Evolutionary conservation across 352 stramenopile genomes (phyloP).

Genomic region (Pythium dissimile): DNA sequence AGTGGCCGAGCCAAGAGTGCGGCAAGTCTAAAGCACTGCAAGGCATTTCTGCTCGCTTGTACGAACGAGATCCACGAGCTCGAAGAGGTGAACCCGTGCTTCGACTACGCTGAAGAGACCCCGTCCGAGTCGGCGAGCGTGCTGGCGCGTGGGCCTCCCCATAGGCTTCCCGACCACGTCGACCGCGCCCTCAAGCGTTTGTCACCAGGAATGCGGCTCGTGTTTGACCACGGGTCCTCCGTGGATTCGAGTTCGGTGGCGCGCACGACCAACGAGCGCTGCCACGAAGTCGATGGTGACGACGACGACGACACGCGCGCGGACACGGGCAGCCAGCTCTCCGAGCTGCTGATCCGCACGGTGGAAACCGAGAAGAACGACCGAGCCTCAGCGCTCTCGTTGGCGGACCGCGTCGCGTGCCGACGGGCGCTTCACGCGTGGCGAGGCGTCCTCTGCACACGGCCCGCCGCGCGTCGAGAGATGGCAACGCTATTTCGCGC

Average conservation of each 20-base stretch:
- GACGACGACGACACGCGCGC: slow-evolving; percentile 37
- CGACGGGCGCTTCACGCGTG: slow-evolving; percentile 27
- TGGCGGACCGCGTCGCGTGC: slow-evolving; percentile 20
- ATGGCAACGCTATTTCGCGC: slow-evolving; percentile 36
- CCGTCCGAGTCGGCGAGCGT: slow-evolving; percentile 14
- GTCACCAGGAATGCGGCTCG: background rate
- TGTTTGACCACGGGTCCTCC: slow-evolving; percentile 52
- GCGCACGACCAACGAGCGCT: slow-evolving; percentile 20
- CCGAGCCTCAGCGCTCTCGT: background rate
- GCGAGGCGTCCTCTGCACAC: slow-evolving; percentile 16
- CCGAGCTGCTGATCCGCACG: slow-evolving; percentile 43
- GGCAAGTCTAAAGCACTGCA: slow-evolving; percentile 51
- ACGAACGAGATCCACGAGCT: slow-evolving; percentile 81
- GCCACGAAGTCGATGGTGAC: background rate
- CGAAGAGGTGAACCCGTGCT: slow-evolving; percentile 57
- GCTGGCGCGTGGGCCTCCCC: no score
- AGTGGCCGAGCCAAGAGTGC: slow-evolving; percentile 40
- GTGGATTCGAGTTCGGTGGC: background rate
- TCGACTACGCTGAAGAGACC: slow-evolving; percentile 72
- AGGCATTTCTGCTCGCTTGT: slow-evolving; percentile 67
- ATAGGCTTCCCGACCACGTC: no score
- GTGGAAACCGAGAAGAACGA: slow-evolving; percentile 26
- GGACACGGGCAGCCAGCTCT: slow-evolving; percentile 58
- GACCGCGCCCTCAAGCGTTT: background rate
- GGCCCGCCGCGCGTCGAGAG: background rate